Conservation (phyloP, 192 early-diverging fungal genomes). For the Backusella morwellensis region DNA sequence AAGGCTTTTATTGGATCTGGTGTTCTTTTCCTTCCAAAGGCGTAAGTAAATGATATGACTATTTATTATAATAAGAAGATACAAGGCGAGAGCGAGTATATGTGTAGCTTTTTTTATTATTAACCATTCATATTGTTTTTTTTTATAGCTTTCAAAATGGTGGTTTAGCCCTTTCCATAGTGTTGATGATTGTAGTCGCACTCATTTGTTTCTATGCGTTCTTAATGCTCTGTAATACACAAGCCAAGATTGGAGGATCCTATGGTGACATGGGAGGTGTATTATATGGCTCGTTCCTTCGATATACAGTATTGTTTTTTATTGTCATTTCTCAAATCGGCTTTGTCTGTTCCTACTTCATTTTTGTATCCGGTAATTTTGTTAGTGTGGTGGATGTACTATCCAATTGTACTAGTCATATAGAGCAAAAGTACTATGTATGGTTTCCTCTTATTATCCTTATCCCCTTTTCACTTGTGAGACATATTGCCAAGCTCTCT, state of each 20-base stretch:
- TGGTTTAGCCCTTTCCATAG: constrained; percentile 57
- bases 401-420: constrained; percentile 56
- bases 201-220: constrained; percentile 62
- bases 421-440: constrained; percentile 71
- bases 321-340: constrained; percentile 73
- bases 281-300: constrained; percentile 40
- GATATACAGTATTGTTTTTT: constrained; percentile 42
- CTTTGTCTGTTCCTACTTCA: constrained; percentile 86
- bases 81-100: background rate
- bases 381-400: constrained; percentile 64
- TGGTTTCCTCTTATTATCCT: constrained; percentile 73
- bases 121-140: background rate
- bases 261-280: constrained; percentile 58
- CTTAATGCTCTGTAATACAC: constrained; percentile 40
- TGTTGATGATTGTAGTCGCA: constrained; percentile 60
- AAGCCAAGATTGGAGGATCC: constrained; percentile 49
- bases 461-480: constrained; percentile 66
- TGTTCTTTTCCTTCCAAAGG: constrained; percentile 51
- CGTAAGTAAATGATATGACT: constrained; percentile 4
- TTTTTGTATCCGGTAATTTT: constrained; percentile 86
- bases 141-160: constrained; percentile 53
- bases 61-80: background rate
- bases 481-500: constrained; percentile 55
- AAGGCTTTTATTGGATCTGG: constrained; percentile 64
- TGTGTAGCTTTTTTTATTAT: background rate